Evolutionary conservation across 2,329 filamentous ascomycete genomes (phyloP).

Genomic region (Monosporascus sp.): DNA sequence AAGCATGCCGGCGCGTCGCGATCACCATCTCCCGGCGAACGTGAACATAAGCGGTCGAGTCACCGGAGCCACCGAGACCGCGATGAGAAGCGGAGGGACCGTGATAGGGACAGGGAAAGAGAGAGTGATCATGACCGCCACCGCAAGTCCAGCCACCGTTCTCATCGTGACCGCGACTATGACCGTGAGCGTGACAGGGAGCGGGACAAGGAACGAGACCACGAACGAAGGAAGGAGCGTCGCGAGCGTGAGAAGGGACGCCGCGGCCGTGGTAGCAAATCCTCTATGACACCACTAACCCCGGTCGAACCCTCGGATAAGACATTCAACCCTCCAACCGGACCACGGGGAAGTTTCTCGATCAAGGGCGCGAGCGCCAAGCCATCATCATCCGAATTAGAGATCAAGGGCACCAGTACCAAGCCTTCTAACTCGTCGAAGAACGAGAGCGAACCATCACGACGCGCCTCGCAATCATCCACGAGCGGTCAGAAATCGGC

Average conservation of each 20-base stretch:
- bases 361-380: slow-evolving; percentile 22
- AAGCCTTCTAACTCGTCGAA: slow-evolving; percentile 19
- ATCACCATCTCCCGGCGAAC: slow-evolving; percentile 57
- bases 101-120: slow-evolving; percentile 29
- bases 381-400: slow-evolving; percentile 21
- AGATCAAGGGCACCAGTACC: slow-evolving; percentile 32
- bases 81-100: slow-evolving; percentile 17
- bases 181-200: slow-evolving; percentile 29
- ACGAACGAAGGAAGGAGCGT: slow-evolving; percentile 11
- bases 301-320: slow-evolving; percentile 30
- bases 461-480: slow-evolving; percentile 33
- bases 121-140: slow-evolving; percentile 19
- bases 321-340: slow-evolving; percentile 37
- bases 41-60: slow-evolving; percentile 40
- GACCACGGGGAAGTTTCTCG: slow-evolving; percentile 29
- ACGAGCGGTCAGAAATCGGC: slow-evolving; percentile 16
- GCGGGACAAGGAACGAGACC: slow-evolving; percentile 30
- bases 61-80: slow-evolving; percentile 42
- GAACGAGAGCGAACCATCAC: slow-evolving; percentile 25
- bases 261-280: slow-evolving; percentile 29
- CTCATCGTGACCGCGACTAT: slow-evolving; percentile 32
- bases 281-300: slow-evolving; percentile 25
- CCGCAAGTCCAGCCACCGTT: slow-evolving; percentile 24
- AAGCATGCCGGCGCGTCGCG: slow-evolving; percentile 52
- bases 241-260: slow-evolving; percentile 32